These are phyloP conservation scores for Yamagishiella unicocca DNA, from an alignment of 139 green algal genomes.

Conservation along the genomic window DNA sequence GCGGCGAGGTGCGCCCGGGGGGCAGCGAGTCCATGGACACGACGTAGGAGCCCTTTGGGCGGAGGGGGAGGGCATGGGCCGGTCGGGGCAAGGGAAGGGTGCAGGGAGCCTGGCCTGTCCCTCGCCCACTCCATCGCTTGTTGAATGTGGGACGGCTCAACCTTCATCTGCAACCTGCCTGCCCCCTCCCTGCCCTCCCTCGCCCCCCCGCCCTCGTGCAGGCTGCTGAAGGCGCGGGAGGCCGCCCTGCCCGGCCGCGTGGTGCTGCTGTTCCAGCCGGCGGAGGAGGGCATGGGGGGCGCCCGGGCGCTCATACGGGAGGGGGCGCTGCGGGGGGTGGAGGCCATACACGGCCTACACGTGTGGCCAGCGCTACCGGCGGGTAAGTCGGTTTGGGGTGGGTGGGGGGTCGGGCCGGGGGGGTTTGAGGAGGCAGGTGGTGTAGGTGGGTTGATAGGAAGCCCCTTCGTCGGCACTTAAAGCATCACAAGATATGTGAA, in stretches of 20 bases:
- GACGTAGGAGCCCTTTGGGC: too few relatives aligned
- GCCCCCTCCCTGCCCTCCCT: not conserved
- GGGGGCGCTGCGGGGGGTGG: constrained; percentile 14
- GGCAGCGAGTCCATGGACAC: too few relatives aligned
- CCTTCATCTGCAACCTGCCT: too few relatives aligned
- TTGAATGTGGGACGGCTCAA: too few relatives aligned
- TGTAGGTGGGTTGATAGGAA: not conserved
- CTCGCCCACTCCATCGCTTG: too few relatives aligned
- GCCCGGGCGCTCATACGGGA: constrained; percentile 74
- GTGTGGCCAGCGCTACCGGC: constrained; percentile 76
- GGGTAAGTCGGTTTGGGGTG: not conserved
- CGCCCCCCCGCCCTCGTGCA: not conserved
- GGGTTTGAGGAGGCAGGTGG: not conserved
- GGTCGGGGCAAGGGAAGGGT: too few relatives aligned
- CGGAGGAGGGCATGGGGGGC: constrained; percentile 90
- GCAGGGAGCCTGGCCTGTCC: too few relatives aligned
- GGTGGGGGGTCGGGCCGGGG: not conserved
- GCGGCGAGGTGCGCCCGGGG: constrained; percentile 32
- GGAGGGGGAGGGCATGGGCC: too few relatives aligned
- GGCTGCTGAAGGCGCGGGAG: constrained; percentile 79
- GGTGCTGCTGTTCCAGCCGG: constrained; percentile 93
- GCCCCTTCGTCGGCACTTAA: too few relatives aligned
- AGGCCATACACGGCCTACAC: constrained; percentile 82
- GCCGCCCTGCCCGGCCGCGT: constrained; percentile 72
- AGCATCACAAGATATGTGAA: too few relatives aligned